Conservation (phyloP, 1,139 yeast species). For the Magnusiomyces sp. region DNA sequence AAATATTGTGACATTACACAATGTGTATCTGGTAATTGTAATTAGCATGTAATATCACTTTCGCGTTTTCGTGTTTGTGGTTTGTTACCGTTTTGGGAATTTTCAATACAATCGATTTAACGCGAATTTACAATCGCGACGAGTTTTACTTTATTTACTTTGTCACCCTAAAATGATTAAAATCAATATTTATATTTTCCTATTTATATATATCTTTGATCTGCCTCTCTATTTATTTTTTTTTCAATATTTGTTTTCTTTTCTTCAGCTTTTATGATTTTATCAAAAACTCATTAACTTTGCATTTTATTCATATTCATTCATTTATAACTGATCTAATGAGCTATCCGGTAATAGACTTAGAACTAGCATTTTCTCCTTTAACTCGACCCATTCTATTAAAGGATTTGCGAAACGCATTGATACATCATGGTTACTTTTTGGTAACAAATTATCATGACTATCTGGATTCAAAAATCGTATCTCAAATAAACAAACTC, state of each 20-base stretch:
- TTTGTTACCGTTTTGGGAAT: too few relatives aligned
- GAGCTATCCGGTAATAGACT: conserved; percentile 8
- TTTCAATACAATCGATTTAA: too few relatives aligned
- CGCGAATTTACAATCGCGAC: too few relatives aligned
- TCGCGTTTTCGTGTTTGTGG: too few relatives aligned
- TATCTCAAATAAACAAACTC: neutral
- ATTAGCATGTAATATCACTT: too few relatives aligned
- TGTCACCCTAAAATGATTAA: too few relatives aligned
- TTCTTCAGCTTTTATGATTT: neutral
- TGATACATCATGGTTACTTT: conserved; percentile 12
- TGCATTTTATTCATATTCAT: too few relatives aligned
- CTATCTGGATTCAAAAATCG: neutral
- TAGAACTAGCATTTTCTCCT: conserved; percentile 9
- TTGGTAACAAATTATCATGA: conserved; percentile 7
- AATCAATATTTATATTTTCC: too few relatives aligned
- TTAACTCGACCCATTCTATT: conserved; percentile 7
- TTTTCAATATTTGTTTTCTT: conserved; percentile 1
- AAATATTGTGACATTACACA: too few relatives aligned
- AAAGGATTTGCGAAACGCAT: conserved; percentile 8
- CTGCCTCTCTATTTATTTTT: neutral
- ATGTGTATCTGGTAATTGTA: too few relatives aligned
- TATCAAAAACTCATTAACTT: neutral
- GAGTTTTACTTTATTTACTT: too few relatives aligned
- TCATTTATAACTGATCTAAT: neutral
- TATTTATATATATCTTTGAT: neutral